phyloP scores from a whole-genome alignment of 176 grass and related monocot species.

The Eleusine coracana region DNA sequence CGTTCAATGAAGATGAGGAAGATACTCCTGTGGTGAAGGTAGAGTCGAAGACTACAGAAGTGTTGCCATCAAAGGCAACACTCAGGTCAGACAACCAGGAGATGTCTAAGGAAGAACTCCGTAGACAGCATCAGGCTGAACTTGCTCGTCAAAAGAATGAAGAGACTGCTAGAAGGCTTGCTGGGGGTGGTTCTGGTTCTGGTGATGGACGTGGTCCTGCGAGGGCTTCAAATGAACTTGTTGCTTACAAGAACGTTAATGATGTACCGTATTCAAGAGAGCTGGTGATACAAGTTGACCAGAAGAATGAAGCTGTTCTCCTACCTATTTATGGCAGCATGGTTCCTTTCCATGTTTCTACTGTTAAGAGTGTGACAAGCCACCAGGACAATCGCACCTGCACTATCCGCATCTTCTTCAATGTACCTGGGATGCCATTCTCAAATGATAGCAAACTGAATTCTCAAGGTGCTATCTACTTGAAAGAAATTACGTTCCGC shows the following conservation, averaged over 20 bases:
- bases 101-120: slow-evolving; percentile 88
- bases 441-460: slow-evolving; percentile 71
- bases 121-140: slow-evolving; percentile 84
- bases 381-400: slow-evolving; percentile 78
- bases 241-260: slow-evolving; percentile 80
- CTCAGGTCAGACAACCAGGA: slow-evolving; percentile 77
- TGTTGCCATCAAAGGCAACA: slow-evolving; percentile 59
- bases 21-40: slow-evolving; percentile 34
- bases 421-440: slow-evolving; percentile 85
- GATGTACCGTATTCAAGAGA: slow-evolving; percentile 70
- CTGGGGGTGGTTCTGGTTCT: slow-evolving; percentile 61
- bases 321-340: slow-evolving; percentile 85
- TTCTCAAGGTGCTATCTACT: slow-evolving; percentile 68
- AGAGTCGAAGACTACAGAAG: slow-evolving; percentile 8
- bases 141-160: slow-evolving; percentile 88
- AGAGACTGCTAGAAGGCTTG: slow-evolving; percentile 74
- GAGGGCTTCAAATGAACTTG: slow-evolving; percentile 67
- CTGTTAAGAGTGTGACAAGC: slow-evolving; percentile 77
- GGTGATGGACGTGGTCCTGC: slow-evolving; percentile 52
- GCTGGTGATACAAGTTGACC: slow-evolving; percentile 81
- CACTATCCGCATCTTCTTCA: slow-evolving; percentile 78
- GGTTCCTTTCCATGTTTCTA: slow-evolving; percentile 93
- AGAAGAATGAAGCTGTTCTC: slow-evolving; percentile 86
- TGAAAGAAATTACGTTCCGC: slow-evolving; percentile 86
- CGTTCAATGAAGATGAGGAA: slow-evolving; percentile 74